These are phyloP conservation scores for Paxillus ammoniavirescens DNA, from an alignment of 768 basidiomycete genomes.

Conservation along the genomic window DNA sequence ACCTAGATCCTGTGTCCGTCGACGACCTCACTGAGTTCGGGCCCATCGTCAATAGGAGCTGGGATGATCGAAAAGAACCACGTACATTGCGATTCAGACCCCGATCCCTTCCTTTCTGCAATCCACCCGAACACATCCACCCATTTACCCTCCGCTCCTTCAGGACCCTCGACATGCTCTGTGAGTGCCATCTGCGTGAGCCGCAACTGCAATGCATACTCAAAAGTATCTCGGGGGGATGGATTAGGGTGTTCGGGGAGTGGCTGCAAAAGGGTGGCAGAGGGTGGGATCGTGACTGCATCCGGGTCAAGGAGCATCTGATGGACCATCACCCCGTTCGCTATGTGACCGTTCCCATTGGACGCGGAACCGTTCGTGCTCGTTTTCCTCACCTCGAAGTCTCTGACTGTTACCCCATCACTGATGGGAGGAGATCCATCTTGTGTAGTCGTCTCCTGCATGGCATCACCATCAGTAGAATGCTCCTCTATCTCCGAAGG, in stretches of 20 bases:
- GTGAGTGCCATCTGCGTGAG: constrained; percentile 81
- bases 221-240: constrained; percentile 61
- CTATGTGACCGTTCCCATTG: not conserved
- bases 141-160: constrained; percentile 78
- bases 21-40: constrained; percentile 28
- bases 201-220: constrained; percentile 77
- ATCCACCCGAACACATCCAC: constrained; percentile 87
- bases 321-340: constrained; percentile 10
- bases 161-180: constrained; percentile 84
- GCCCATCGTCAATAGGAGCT: not conserved
- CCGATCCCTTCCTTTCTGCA: constrained; percentile 52
- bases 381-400: constrained; percentile 14
- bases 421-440: not conserved
- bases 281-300: constrained; percentile 37
- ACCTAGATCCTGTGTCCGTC: constrained; percentile 27
- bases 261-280: constrained; percentile 42
- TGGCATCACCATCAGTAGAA: constrained; percentile 20
- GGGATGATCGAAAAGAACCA: not conserved
- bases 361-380: not conserved
- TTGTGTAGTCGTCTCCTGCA: constrained; percentile 9
- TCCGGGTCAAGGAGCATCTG: constrained; percentile 29
- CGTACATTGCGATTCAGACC: constrained; percentile 27
- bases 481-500: constrained; percentile 33
- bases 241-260: constrained; percentile 48
- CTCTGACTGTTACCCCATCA: constrained; percentile 1